Base-by-base conservation (phyloP, 768 basidiomycete species). In the Pulveroboletus sp. region DNA sequence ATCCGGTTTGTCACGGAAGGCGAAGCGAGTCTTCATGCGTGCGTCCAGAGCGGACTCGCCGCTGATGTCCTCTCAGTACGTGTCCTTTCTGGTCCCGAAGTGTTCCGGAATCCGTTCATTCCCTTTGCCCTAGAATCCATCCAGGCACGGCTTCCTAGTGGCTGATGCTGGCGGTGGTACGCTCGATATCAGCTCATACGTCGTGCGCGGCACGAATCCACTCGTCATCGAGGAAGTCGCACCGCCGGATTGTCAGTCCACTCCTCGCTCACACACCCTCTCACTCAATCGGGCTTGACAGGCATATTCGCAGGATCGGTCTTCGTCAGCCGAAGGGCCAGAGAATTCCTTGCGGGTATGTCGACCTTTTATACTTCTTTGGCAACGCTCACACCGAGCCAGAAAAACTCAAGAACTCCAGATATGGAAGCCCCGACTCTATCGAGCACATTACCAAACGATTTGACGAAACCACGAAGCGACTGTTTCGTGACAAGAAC, bases 1-100 rank as follows among this genome's bases (percentile, higher is more conserved):
- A 87, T 90, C 57, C 72, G 85, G 32, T 90, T 90, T 54, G 87
- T 90, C 44, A 90, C 87, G 4, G 87, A 90, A 63, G 87, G 87
- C 45, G 87, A 90, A 68, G 87, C 87, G 1, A 89, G 87, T 74
- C 69, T 90, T 57, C 87, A 90, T 62, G 84, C 87, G 1, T 90
- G 87, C 64, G 81, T 90, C 4, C 66, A 87, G 57, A 89, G 82
- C 59, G 87, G 87, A 9, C 74, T 90, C 4, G 87, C 87, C 16
- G 81, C 79, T 3, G 87, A 90, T 54, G 84, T 90, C 29, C 79
- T 90, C 55, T 83, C 81, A 44, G 87, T 88, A 54, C 39, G 76
- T 69, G 8, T 11, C 32, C 46, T 35, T 13, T 8, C 14, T 45
- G 50, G 23, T 23, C 45, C 29, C 43, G 14, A 36, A 45, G 25